Evolutionary conservation across 1,284 basidiomycete species (phyloP).

Genomic region (Leucocoprinus gongylophorus): DNA sequence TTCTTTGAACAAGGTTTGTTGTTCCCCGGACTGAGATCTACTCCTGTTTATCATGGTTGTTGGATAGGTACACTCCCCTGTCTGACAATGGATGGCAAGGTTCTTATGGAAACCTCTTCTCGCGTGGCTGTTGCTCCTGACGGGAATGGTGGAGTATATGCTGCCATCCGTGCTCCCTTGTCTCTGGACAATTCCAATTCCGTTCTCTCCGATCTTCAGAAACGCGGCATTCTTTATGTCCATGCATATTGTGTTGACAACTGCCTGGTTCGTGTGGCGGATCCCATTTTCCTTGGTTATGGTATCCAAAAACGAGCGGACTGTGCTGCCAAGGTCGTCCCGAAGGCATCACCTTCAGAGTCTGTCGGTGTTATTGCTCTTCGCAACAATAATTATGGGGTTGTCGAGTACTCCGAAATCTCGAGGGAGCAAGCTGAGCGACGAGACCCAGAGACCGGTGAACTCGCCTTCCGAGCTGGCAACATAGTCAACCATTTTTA

Average conservation of each 20-base stretch:
- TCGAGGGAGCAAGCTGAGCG: conserved; percentile 79
- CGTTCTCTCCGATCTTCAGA: conserved; percentile 79
- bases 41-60: conserved; percentile 13
- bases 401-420: conserved; percentile 98
- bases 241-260: conserved; percentile 99
- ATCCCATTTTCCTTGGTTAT: conserved; percentile 95
- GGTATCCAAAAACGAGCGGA: conserved; percentile 82
- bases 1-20: conserved; percentile 94
- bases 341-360: conserved; percentile 82
- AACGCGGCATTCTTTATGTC: conserved; percentile 80
- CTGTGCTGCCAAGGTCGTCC: conserved; percentile 95
- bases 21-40: background rate
- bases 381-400: conserved; percentile 76
- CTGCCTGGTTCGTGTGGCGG: conserved; percentile 95
- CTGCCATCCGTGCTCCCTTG: conserved; percentile 80
- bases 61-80: conserved; percentile 87
- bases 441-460: conserved; percentile 61
- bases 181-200: conserved; percentile 56
- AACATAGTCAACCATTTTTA: conserved; percentile 99
- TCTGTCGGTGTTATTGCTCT: conserved; percentile 93
- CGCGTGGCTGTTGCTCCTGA: conserved; percentile 91
- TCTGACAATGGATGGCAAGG: conserved; percentile 90
- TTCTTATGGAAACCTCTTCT: conserved; percentile 77
- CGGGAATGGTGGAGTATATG: conserved; percentile 96
- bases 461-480: conserved; percentile 87